Evolutionary conservation across 2,329 filamentous ascomycete genomes (phyloP).

Genomic region (Ilyonectria mors-panacis): DNA sequence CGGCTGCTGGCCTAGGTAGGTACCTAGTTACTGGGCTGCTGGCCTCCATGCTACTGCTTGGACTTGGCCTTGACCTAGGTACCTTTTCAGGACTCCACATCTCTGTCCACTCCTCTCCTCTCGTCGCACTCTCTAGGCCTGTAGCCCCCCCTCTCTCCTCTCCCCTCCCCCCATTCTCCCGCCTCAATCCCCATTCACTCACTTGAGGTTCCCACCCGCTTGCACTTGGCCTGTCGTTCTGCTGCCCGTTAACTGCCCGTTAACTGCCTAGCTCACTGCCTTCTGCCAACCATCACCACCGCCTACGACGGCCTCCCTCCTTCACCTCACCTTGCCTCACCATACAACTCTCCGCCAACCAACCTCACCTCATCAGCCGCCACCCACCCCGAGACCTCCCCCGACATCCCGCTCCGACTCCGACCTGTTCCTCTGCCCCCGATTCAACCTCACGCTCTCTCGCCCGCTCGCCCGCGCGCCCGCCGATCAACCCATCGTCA

Average conservation of each 20-base stretch:
- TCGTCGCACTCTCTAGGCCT: neutral
- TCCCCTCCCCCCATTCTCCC: slow-evolving; percentile 6
- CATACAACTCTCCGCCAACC: slow-evolving; percentile 3
- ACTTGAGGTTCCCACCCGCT: too few relatives aligned
- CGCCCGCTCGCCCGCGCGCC: slow-evolving; percentile 40
- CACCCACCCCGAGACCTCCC: neutral
- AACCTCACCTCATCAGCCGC: slow-evolving; percentile 16
- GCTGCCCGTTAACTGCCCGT: too few relatives aligned
- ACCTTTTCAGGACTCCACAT: neutral
- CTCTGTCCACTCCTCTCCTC: neutral
- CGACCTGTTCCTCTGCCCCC: slow-evolving; percentile 30
- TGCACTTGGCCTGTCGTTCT: too few relatives aligned
- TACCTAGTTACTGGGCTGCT: neutral
- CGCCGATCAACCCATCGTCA: slow-evolving; percentile 44
- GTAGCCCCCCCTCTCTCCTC: neutral
- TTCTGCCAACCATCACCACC: slow-evolving; percentile 24
- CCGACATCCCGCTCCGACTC: slow-evolving; percentile 33
- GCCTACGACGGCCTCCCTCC: slow-evolving; percentile 25
- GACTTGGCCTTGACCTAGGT: too few relatives aligned
- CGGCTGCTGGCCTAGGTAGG: too few relatives aligned
- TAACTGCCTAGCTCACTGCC: slow-evolving; percentile 25
- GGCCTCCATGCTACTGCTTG: neutral
- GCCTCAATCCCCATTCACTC: too few relatives aligned
- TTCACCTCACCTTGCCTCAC: slow-evolving; percentile 30
- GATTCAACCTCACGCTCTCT: slow-evolving; percentile 17